Evolutionary conservation across 2,329 filamentous ascomycete species (phyloP).

Genomic region (Boeremia exigua): DNA sequence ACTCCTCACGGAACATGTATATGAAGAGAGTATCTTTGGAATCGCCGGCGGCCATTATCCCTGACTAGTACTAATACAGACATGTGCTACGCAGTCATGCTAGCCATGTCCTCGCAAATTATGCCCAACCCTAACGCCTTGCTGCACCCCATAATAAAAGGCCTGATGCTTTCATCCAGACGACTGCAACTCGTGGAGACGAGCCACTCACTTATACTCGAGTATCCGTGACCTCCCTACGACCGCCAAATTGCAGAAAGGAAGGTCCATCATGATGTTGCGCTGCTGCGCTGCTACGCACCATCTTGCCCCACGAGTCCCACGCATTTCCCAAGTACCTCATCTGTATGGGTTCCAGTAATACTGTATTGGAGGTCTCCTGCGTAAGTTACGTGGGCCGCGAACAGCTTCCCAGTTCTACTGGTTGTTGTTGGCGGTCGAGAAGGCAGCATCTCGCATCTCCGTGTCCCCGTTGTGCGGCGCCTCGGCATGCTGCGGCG

Average conservation of each 20-base stretch:
- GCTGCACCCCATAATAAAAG: slow-evolving; percentile 1
- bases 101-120: background rate
- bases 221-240: background rate
- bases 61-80: slow-evolving; percentile 1
- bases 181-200: background rate
- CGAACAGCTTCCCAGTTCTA: slow-evolving; percentile 20
- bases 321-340: background rate
- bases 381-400: background rate
- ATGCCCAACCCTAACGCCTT: slow-evolving; percentile 3
- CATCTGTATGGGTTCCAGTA: background rate
- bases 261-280: background rate
- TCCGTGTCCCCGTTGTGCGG: slow-evolving; percentile 49
- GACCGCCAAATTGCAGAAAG: background rate
- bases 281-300: background rate
- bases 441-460: slow-evolving; percentile 50
- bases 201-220: background rate
- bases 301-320: background rate
- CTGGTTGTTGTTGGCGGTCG: slow-evolving; percentile 41
- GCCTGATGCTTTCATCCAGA: background rate
- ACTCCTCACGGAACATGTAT: background rate
- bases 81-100: background rate
- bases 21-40: background rate
- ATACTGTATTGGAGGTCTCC: too few relatives aligned
- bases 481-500: slow-evolving; percentile 29
- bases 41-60: slow-evolving; percentile 1